phyloP scores from a whole-genome alignment of 352 stramenopile genomes.

The Pythium rishiriense region DNA sequence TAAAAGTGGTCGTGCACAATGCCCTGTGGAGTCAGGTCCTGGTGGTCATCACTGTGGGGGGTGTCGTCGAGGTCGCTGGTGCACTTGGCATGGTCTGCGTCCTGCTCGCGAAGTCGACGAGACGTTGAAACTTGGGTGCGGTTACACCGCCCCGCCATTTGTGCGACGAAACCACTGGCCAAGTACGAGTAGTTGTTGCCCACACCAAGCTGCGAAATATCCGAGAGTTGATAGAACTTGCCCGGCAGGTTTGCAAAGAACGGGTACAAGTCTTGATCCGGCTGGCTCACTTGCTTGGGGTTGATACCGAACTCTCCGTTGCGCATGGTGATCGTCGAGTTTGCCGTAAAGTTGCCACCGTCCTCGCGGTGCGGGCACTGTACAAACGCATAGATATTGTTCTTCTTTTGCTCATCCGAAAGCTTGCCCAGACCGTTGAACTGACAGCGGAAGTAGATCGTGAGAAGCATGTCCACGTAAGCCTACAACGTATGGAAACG shows the following conservation, averaged over 20 bases:
- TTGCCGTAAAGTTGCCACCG: conserved; percentile 17
- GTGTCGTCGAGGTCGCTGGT: conserved; percentile 10
- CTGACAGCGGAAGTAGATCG: conserved; percentile 63
- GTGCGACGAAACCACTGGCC: conserved; percentile 26
- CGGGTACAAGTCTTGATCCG: conserved; percentile 24
- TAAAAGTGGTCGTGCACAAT: conserved; percentile 5
- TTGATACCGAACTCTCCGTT: conserved; percentile 31
- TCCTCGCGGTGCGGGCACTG: conserved; percentile 31
- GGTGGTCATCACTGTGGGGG: background rate
- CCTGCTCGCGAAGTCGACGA: conserved; percentile 6
- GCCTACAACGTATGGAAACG: conserved; percentile 12
- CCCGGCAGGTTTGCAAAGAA: conserved; percentile 25
- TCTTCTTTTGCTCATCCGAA: conserved; percentile 32
- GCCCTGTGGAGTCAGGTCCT: background rate
- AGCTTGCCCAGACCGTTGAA: conserved; percentile 26
- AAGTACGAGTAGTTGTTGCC: conserved; percentile 25
- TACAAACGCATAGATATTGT: conserved; percentile 29
- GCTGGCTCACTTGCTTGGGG: conserved; percentile 17
- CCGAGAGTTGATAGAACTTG: conserved; percentile 27
- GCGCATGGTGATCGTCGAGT: conserved; percentile 30
- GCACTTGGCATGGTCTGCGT: conserved; percentile 9
- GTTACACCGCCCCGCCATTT: conserved; percentile 21
- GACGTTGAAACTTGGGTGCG: background rate
- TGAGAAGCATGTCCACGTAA: conserved; percentile 46
- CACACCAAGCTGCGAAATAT: conserved; percentile 25